Percentiles rank a stretch among this genome's conserved stretches.
These are phyloP conservation scores for Gentiana dahurica DNA, from an alignment of 257 asterid genomes.

Conservation along the genomic window DNA sequence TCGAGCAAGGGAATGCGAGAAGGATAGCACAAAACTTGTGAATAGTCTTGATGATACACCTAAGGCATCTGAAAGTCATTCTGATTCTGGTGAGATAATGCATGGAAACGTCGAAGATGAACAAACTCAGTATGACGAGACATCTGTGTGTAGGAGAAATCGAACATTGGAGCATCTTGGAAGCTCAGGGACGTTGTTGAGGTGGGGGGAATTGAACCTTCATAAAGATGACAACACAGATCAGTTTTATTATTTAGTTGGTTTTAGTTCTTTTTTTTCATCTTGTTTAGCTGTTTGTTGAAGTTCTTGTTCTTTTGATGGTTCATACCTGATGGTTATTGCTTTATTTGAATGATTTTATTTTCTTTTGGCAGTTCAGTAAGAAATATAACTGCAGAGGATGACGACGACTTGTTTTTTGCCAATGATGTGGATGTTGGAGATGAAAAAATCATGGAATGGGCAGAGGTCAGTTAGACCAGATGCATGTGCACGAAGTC, in stretches of 20 bases:
- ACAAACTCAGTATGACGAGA: conserved; percentile 29
- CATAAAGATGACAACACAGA: background rate
- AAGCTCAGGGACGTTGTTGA: conserved; percentile 60
- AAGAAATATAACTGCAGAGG: conserved; percentile 47
- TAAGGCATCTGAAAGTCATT: conserved; percentile 34
- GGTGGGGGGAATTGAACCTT: conserved; percentile 35
- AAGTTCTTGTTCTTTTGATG: background rate
- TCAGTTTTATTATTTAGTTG: background rate
- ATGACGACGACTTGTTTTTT: conserved; percentile 31
- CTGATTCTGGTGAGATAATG: conserved; percentile 21
- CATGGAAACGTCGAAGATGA: conserved; percentile 14
- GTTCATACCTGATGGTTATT: background rate
- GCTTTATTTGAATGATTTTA: conserved; percentile 6
- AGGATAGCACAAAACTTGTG: conserved; percentile 30
- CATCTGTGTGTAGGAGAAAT: conserved; percentile 21
- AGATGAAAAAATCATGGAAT: conserved; percentile 51
- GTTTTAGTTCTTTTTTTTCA: background rate
- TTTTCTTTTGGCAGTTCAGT: conserved; percentile 70
- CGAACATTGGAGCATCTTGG: conserved; percentile 32
- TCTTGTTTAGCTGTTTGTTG: background rate
- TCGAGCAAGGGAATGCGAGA: conserved; percentile 36
- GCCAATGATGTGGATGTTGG: conserved; percentile 37
- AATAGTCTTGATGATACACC: conserved; percentile 30
- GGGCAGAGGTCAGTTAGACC: conserved; percentile 59
- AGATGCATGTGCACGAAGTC: conserved; percentile 9